phyloP scores from a whole-genome alignment of 192 early-diverging fungal species.

The Mortierella claussenii region DNA sequence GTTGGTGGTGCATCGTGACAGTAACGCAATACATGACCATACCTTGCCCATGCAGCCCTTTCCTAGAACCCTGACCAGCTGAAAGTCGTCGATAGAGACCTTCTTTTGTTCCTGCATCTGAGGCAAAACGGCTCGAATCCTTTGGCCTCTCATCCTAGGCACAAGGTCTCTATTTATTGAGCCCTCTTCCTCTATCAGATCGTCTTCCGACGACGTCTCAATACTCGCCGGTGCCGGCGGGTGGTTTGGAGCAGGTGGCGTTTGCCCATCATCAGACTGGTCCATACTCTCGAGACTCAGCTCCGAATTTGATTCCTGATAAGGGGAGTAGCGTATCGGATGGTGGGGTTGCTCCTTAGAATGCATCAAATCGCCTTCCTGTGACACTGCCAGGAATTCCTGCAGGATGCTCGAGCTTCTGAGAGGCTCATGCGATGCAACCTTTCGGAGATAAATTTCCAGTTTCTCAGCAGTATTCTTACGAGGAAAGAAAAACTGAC shows the following conservation, averaged over 20 bases:
- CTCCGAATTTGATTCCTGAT: slow-evolving; percentile 6
- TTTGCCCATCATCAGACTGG: not conserved
- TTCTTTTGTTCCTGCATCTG: slow-evolving; percentile 44
- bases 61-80: slow-evolving; percentile 66
- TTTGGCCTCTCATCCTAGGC: slow-evolving; percentile 25
- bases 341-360: slow-evolving; percentile 49
- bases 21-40: slow-evolving; percentile 19
- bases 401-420: slow-evolving; percentile 53
- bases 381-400: slow-evolving; percentile 60
- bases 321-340: not conserved
- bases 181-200: not conserved
- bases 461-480: slow-evolving; percentile 62
- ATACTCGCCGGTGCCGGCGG: slow-evolving; percentile 1
- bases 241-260: not conserved
- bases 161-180: not conserved
- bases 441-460: slow-evolving; percentile 59
- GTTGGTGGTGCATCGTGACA: too few species aligned
- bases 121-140: slow-evolving; percentile 12
- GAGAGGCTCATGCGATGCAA: slow-evolving; percentile 49
- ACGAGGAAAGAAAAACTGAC: slow-evolving; percentile 48
- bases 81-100: slow-evolving; percentile 56
- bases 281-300: slow-evolving; percentile 5
- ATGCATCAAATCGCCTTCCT: slow-evolving; percentile 58
- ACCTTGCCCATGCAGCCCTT: slow-evolving; percentile 73
- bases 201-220: not conserved